These are phyloP conservation scores for Calocera viscosa DNA, from an alignment of 768 basidiomycete genomes.

Conservation along the genomic window DNA sequence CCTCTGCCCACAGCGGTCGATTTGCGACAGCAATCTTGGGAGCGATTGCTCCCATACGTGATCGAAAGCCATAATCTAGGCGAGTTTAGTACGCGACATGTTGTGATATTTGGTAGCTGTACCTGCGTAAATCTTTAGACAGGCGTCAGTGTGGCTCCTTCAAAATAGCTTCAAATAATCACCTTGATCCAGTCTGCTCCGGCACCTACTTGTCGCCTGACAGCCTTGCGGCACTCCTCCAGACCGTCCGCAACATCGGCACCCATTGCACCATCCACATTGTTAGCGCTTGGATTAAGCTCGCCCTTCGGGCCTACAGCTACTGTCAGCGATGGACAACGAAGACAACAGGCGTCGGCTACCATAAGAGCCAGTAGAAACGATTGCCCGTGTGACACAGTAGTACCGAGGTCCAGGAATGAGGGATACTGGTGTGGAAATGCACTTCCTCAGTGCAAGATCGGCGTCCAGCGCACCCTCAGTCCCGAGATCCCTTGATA, in stretches of 20 bases:
- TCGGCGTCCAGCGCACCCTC: conserved; percentile 56
- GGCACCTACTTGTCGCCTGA: conserved; percentile 48
- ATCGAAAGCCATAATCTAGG: conserved; percentile 38
- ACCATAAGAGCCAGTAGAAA: conserved; percentile 51
- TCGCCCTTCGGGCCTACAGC: conserved; percentile 42
- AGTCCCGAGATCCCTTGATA: conserved; percentile 48
- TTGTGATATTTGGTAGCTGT: neutral
- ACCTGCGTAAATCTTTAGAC: conserved; percentile 24
- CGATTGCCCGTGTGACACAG: conserved; percentile 46
- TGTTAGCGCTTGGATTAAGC: conserved; percentile 36
- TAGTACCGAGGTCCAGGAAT: conserved; percentile 55
- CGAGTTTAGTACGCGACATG: neutral
- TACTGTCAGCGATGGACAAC: neutral
- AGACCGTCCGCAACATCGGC: conserved; percentile 49
- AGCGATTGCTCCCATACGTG: conserved; percentile 37
- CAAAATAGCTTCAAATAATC: conserved; percentile 5
- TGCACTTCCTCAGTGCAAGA: conserved; percentile 43
- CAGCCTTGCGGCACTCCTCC: conserved; percentile 42
- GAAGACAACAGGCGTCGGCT: conserved; percentile 11
- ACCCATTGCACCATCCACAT: conserved; percentile 45
- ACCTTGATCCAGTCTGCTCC: conserved; percentile 62
- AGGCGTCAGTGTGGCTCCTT: neutral
- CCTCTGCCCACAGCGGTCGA: neutral
- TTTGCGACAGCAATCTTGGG: conserved; percentile 9
- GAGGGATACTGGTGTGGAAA: conserved; percentile 31